Base-by-base conservation (phyloP, 306 rosid species). In the Datisca glomerata region DNA sequence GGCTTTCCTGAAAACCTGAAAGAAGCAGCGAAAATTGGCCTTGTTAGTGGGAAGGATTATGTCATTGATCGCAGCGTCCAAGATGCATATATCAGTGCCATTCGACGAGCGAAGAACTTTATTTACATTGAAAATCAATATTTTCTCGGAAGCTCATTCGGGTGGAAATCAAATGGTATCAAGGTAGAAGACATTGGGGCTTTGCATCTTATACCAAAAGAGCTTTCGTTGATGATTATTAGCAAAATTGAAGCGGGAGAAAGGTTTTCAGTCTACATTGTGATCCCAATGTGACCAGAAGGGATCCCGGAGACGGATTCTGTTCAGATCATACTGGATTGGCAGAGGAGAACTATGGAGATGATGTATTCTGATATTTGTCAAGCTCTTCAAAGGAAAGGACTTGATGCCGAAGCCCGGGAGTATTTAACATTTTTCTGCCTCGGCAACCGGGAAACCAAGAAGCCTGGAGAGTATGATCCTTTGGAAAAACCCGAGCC, bases 21-120 rank as follows among this genome's bases (percentile, higher is more conserved):
- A 37, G 42, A 37, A 12, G 42, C 42, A 0, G 18, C 18, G 2
- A n/a, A 16, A 12, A 8, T 8, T 1, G 42, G 42, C 7, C 18
- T 37, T 37, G 42, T 37, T 7, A 37, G 42, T 16, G 42, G 42
- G 20, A 37, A 37, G 13, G 42, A 37, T 37, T 10, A 37, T 37
- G 16, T 37, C 16, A 37, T 37, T 17, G 42, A 37, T 37, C 11
- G 42, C 11, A 37, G 42, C 18, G 13, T 37, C 7, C 42, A 37
- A 37, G 42, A 37, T 37, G 42, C 1, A 17, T 37, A 37, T 37
- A 37, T 37, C 13, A 37, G 13, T 7, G 42, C 42, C 5, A 37
- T 37, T 37, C 11, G 42, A 17, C 16, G 42, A 0, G 42, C 42
- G 2, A 37, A 37, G 16, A 16, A 37, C 6, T 37, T 37, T 37